Conservation (phyloP, 768 basidiomycete species). For the Dentipellis fragilis region DNA sequence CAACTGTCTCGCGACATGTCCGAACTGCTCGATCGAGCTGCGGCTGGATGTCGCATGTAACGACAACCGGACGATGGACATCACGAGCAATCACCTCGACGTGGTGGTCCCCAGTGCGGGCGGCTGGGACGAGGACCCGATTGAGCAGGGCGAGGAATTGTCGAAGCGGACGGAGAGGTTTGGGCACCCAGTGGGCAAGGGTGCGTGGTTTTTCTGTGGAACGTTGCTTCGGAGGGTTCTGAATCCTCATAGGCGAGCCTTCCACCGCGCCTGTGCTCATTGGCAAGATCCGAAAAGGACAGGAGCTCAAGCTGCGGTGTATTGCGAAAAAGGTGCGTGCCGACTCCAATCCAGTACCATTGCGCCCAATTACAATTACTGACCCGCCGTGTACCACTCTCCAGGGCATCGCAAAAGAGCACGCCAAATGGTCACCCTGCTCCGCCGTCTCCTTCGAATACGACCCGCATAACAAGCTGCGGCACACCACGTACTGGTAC, state of each 20-base stretch:
- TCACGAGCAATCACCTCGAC: conserved; percentile 82
- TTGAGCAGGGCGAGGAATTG: conserved; percentile 57
- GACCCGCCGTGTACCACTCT: not conserved
- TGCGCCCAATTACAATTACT: not conserved
- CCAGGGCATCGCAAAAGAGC: conserved; percentile 95
- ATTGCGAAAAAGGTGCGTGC: conserved; percentile 82
- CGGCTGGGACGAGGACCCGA: conserved; percentile 23
- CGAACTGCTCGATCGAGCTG: conserved; percentile 79
- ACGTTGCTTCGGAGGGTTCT: not conserved
- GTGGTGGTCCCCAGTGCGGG: conserved; percentile 28
- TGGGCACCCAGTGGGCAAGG: conserved; percentile 78
- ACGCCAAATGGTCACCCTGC: conserved; percentile 98
- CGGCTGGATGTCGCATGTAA: conserved; percentile 67
- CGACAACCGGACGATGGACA: conserved; percentile 61
- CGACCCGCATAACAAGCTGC: conserved; percentile 93
- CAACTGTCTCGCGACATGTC: conserved; percentile 75
- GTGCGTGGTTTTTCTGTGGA: conserved; percentile 29
- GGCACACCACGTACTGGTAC: conserved; percentile 94
- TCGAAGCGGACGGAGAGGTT: conserved; percentile 66
- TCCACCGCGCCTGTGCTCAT: conserved; percentile 65
- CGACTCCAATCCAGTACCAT: not conserved
- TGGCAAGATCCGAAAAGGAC: conserved; percentile 88
- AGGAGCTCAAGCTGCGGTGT: conserved; percentile 79
- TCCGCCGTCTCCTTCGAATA: conserved; percentile 95
- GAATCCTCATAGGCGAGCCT: conserved; percentile 42